phyloP scores from a whole-genome alignment of 2,329 filamentous ascomycete genomes.

The Colletotrichum eleusines region DNA sequence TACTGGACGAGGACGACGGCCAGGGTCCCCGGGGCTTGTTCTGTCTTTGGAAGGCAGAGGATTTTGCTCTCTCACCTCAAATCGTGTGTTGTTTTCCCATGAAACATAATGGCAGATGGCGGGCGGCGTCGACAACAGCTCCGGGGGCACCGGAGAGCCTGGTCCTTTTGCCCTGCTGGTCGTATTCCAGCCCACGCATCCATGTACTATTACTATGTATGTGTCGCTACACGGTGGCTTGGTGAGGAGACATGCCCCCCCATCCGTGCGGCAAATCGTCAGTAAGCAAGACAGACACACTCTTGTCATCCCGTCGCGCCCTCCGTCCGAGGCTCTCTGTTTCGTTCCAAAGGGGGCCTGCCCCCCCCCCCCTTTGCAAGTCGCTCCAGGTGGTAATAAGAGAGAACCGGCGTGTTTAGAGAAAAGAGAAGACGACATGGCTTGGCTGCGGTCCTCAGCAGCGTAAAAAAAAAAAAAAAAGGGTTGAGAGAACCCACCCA shows the following conservation, averaged over 20 bases:
- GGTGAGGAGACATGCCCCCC: too few species aligned
- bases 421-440: neutral
- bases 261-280: neutral
- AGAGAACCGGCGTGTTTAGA: neutral
- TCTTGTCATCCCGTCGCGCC: too few species aligned
- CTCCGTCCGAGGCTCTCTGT: neutral
- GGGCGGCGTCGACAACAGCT: neutral
- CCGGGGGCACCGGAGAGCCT: too few species aligned
- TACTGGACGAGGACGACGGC: slow-evolving; percentile 3
- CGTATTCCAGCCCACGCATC: too few species aligned
- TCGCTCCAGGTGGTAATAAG: neutral
- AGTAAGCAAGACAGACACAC: neutral
- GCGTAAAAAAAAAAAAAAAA: too few species aligned
- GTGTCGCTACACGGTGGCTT: too few species aligned
- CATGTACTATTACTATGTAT: too few species aligned
- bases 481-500: slow-evolving; percentile 25
- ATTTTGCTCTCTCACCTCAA: too few species aligned
- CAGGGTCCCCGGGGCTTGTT: slow-evolving; percentile 1
- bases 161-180: too few species aligned
- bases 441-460: slow-evolving; percentile 18
- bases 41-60: neutral
- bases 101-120: neutral
- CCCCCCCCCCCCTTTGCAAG: neutral
- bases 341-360: too few species aligned
- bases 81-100: too few species aligned